Conservation (phyloP, 1,139 yeast species). For the Saccharomyces hybrid region DNA sequence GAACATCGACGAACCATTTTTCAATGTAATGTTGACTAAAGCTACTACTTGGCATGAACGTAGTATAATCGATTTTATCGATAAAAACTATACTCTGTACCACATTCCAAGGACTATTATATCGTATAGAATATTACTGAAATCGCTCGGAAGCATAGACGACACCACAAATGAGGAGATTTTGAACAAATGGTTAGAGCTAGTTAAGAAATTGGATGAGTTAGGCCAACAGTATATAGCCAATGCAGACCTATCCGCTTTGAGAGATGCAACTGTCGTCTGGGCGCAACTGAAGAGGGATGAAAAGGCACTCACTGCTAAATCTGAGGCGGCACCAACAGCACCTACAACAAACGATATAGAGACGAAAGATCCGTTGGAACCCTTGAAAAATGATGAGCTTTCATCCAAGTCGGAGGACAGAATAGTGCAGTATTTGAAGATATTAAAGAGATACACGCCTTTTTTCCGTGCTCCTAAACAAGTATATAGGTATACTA, state of each 20-base stretch:
- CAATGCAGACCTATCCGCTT: slow-evolving; percentile 81
- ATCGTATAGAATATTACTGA: slow-evolving; percentile 68
- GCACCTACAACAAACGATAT: background rate
- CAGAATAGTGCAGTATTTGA: slow-evolving; percentile 48
- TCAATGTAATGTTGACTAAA: slow-evolving; percentile 67
- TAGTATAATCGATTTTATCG: slow-evolving; percentile 52
- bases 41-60: slow-evolving; percentile 61
- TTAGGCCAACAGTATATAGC: slow-evolving; percentile 56
- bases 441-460: slow-evolving; percentile 44
- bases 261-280: slow-evolving; percentile 69
- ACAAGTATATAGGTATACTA: slow-evolving; percentile 34
- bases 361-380: background rate
- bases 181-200: slow-evolving; percentile 51
- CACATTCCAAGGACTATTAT: slow-evolving; percentile 61
- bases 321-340: background rate
- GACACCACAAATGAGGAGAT: slow-evolving; percentile 47
- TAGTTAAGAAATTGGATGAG: slow-evolving; percentile 45
- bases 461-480: slow-evolving; percentile 37
- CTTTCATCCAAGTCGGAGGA: slow-evolving; percentile 20
- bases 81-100: slow-evolving; percentile 51
- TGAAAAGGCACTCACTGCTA: background rate
- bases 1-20: slow-evolving; percentile 64
- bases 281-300: slow-evolving; percentile 12
- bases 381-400: background rate
- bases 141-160: slow-evolving; percentile 56